These are phyloP conservation scores for Apiospora sp. DNA, from an alignment of 2,329 filamentous ascomycete genomes.

Conservation along the genomic window DNA sequence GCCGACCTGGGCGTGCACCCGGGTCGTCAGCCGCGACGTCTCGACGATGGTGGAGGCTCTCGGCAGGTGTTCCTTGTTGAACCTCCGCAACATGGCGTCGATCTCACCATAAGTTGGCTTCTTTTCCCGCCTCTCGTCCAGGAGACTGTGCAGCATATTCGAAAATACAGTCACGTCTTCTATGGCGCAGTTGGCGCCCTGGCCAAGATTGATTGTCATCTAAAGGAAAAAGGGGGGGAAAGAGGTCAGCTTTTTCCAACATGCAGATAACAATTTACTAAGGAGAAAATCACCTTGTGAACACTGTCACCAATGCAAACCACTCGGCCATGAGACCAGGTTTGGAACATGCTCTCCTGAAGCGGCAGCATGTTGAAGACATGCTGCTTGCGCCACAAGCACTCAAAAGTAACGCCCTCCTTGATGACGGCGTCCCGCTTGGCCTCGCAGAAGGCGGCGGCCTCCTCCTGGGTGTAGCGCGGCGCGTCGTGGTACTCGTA, in stretches of 20 bases:
- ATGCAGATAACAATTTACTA: too few species aligned
- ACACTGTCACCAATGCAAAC: conserved; percentile 5
- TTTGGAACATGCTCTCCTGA: neutral
- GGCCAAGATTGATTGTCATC: conserved; percentile 19
- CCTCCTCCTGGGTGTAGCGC: neutral
- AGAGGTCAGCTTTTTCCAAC: neutral
- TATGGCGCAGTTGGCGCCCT: conserved; percentile 21
- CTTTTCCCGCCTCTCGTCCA: neutral
- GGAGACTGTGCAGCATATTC: neutral
- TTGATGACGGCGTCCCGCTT: neutral
- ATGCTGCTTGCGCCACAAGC: neutral
- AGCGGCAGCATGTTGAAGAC: conserved; percentile 1
- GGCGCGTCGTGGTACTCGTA: conserved; percentile 15
- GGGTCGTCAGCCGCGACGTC: neutral
- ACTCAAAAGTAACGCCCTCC: neutral
- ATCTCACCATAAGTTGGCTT: neutral
- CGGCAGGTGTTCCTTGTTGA: neutral
- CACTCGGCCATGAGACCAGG: neutral
- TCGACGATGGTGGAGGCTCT: neutral
- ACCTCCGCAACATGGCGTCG: neutral
- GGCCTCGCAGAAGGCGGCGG: neutral
- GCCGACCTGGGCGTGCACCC: neutral
- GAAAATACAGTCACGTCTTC: neutral
- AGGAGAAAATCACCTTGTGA: neutral
- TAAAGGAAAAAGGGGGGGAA: neutral